phyloP scores from a whole-genome alignment of 2,329 filamentous ascomycete species.

The Phaeosphaeria sp. region DNA sequence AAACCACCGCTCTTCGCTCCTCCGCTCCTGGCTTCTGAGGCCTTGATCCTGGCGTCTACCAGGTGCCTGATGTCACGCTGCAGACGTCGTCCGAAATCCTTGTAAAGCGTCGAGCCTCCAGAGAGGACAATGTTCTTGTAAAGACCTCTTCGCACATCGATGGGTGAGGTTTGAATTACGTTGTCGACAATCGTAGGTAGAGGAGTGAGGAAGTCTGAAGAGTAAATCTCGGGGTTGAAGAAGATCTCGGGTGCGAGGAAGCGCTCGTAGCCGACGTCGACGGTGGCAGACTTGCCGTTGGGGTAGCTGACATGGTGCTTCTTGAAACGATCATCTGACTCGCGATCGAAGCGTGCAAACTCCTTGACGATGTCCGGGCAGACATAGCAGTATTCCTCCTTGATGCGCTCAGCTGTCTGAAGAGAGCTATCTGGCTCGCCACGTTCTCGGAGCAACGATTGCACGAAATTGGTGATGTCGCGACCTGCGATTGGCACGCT shows the following conservation, averaged over 20 bases:
- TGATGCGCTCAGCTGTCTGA: constrained; percentile 97
- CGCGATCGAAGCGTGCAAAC: constrained; percentile 91
- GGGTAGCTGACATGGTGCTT: constrained; percentile 88
- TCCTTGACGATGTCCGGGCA: constrained; percentile 99
- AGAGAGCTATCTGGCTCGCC: constrained; percentile 96
- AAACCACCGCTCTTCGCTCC: constrained; percentile 92
- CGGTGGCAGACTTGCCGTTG: constrained; percentile 81
- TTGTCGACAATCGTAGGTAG: constrained; percentile 93
- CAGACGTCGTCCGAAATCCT: constrained; percentile 94
- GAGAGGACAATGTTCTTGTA: constrained; percentile 99
- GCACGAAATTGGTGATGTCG: constrained; percentile 98
- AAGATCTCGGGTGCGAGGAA: constrained; percentile 99
- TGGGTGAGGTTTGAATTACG: constrained; percentile 96
- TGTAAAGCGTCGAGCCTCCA: constrained; percentile 96
- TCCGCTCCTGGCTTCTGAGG: constrained; percentile 89
- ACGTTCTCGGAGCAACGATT: constrained; percentile 92
- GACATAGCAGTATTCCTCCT: constrained; percentile 98
- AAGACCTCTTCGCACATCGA: constrained; percentile 92
- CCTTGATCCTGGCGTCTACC: constrained; percentile 90
- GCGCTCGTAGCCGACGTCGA: constrained; percentile 96
- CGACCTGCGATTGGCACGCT: constrained; percentile 97
- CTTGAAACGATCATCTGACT: constrained; percentile 82
- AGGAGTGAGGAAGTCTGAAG: constrained; percentile 95
- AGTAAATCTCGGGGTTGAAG: constrained; percentile 99
- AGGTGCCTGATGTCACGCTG: constrained; percentile 97